These are phyloP conservation scores for Microcyclospora pomicola DNA, from an alignment of 2,329 filamentous ascomycete genomes.

Conservation along the genomic window DNA sequence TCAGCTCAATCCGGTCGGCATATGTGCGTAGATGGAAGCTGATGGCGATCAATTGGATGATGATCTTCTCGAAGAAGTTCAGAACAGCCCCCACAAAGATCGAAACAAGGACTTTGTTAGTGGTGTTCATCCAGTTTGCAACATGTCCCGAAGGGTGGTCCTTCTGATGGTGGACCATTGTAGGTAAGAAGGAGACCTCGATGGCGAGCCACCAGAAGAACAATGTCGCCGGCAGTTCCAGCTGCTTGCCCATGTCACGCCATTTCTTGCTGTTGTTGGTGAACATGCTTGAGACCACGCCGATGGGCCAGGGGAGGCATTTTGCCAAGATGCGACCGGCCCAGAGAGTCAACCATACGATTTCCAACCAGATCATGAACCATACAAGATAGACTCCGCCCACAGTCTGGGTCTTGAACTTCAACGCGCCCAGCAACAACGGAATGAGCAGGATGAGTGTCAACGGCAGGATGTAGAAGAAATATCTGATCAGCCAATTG, in stretches of 20 bases:
- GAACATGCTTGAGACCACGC: constrained; percentile 55
- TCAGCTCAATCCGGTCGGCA: constrained; percentile 75
- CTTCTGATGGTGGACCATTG: constrained; percentile 53
- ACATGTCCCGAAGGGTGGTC: constrained; percentile 36
- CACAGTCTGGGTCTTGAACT: constrained; percentile 41
- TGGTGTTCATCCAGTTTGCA: constrained; percentile 56
- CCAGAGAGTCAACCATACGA: constrained; percentile 87
- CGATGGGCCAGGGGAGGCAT: constrained; percentile 47
- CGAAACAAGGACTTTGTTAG: constrained; percentile 76
- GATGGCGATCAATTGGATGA: constrained; percentile 88
- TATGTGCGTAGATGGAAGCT: constrained; percentile 88
- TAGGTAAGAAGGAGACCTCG: constrained; percentile 72
- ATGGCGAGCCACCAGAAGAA: constrained; percentile 90
- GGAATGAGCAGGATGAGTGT: constrained; percentile 53
- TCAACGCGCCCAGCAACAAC: constrained; percentile 48
- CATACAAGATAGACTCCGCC: constrained; percentile 70
- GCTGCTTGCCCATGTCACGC: constrained; percentile 71
- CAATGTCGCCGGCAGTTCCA: constrained; percentile 72
- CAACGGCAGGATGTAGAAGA: constrained; percentile 56
- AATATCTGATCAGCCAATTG: constrained; percentile 53
- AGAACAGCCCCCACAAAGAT: constrained; percentile 67
- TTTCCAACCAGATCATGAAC: constrained; percentile 93
- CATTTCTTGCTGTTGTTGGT: constrained; percentile 88
- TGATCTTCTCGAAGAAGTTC: constrained; percentile 82
- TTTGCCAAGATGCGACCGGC: constrained; percentile 52